Conservation (phyloP, 106 monocot species). For the Triglochin maritima region DNA sequence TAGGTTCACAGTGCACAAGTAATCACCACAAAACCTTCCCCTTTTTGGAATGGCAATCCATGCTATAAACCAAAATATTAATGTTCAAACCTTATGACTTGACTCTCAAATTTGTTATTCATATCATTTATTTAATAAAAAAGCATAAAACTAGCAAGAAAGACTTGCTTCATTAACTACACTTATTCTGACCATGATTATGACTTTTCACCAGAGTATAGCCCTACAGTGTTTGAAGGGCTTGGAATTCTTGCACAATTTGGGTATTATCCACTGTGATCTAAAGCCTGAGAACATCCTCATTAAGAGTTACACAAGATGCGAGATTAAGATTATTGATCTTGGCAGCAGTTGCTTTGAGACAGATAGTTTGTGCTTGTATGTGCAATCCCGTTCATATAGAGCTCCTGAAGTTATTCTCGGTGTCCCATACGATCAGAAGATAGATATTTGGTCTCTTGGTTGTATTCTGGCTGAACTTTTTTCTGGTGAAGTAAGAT, state of each 20-base stretch:
- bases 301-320: slow-evolving; percentile 88
- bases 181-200: neutral
- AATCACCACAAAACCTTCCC: too few species aligned
- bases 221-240: slow-evolving; percentile 86
- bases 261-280: slow-evolving; percentile 88
- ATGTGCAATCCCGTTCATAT: slow-evolving; percentile 95
- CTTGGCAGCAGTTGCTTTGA: slow-evolving; percentile 96
- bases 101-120: too few species aligned
- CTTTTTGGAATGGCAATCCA: too few species aligned
- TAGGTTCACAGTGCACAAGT: too few species aligned
- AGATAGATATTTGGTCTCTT: slow-evolving; percentile 93
- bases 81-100: too few species aligned
- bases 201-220: slow-evolving; percentile 37
- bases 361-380: slow-evolving; percentile 61
- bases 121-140: too few species aligned
- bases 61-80: too few species aligned
- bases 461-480: slow-evolving; percentile 93
- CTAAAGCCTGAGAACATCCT: slow-evolving; percentile 94
- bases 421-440: slow-evolving; percentile 73
- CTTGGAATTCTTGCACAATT: slow-evolving; percentile 60
- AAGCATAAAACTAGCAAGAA: too few species aligned
- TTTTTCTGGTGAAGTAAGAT: slow-evolving; percentile 80
- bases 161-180: too few species aligned
- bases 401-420: slow-evolving; percentile 94
- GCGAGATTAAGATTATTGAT: slow-evolving; percentile 93